Base-by-base conservation (phyloP, 2,329 filamentous ascomycete genomes). In the Zymoseptoria pseudotritici region DNA sequence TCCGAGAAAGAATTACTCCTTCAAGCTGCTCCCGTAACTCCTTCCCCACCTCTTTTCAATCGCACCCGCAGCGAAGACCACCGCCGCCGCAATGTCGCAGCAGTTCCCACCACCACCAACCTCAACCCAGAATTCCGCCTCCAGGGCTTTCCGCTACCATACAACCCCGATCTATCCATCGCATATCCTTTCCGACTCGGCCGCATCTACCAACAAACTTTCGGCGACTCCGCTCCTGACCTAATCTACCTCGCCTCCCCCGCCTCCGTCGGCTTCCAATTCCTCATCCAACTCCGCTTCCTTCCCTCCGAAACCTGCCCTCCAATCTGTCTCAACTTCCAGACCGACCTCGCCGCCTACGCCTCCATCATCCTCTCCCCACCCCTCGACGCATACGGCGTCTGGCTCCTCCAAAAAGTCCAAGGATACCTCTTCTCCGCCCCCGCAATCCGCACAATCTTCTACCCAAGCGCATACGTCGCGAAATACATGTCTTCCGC, bases 291-390 rank as follows among this genome's bases (percentile, higher is more conserved):
- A 70, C 75, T 88, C 55, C 80, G 84, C 52, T 85, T 87, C 65
- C 79, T 87, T 57, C 71, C 71, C 21, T 75, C 81, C 31, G 76
- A 77, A 8, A n/a, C 36, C 2, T 46, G 36, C 13, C 83, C 84
- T 50, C 80, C 85, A 1, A 76, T 87, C 1, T 77, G 89, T 51
- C 82, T 86, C 70, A 90, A 89, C 71, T 89, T 88, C 65, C 86
- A 89, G 72, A 90, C 86, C 0, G 86, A 89, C 69, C 75, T 90
- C 9, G 83, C 85, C 0, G 85, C 85, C 1, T 90, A 89, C 70
- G 86, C 84, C 67, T 80, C 82, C 54, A 87, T 89, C 55, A 76
- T 90, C n/a, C 87, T 90, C 61, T 85, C 86, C 0, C 75, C 78
- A 1, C 85, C 84, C 0, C 76, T 90, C 19, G 83, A 84, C 66